phyloP scores from a whole-genome alignment of 306 rosid genomes.

The Geum urbanum region DNA sequence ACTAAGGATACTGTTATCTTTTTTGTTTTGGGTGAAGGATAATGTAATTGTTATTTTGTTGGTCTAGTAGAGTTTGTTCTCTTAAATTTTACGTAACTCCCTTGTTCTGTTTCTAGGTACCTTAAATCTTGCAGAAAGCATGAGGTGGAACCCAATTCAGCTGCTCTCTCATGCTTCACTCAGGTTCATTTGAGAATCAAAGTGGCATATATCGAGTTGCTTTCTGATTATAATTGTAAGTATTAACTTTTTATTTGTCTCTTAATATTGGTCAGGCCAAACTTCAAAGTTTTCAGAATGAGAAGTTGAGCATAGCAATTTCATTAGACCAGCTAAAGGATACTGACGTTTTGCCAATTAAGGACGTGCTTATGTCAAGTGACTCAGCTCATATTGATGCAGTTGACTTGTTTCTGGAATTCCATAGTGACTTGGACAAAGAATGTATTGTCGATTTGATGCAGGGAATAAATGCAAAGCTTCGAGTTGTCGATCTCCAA shows the following conservation, averaged over 20 bases:
- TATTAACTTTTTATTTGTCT: neutral
- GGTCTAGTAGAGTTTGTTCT: neutral
- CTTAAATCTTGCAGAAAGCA: conserved; percentile 53
- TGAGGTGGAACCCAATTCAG: conserved; percentile 42
- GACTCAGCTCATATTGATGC: conserved; percentile 49
- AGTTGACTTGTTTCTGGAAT: conserved; percentile 51
- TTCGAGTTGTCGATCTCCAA: conserved; percentile 60
- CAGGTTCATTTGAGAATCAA: conserved; percentile 9
- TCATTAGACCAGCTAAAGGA: conserved; percentile 55
- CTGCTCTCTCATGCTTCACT: conserved; percentile 42
- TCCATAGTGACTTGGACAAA: conserved; percentile 42
- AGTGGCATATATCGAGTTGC: neutral
- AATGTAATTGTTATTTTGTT: neutral
- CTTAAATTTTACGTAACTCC: neutral
- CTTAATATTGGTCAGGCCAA: conserved; percentile 41
- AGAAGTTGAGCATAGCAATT: conserved; percentile 43
- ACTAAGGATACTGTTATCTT: neutral
- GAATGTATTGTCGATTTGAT: conserved; percentile 53
- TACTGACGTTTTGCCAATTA: conserved; percentile 52
- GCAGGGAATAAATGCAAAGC: conserved; percentile 56
- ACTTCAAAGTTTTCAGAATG: conserved; percentile 36
- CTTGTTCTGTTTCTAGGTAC: conserved; percentile 38
- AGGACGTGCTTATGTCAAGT: conserved; percentile 45
- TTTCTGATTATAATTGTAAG: neutral
- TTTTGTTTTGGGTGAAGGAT: neutral